Evolutionary conservation across 805 yeast genomes (phyloP), one percentile per base, ranked within the genome.

Genomic region (Candida sakaeoensis): DNA sequence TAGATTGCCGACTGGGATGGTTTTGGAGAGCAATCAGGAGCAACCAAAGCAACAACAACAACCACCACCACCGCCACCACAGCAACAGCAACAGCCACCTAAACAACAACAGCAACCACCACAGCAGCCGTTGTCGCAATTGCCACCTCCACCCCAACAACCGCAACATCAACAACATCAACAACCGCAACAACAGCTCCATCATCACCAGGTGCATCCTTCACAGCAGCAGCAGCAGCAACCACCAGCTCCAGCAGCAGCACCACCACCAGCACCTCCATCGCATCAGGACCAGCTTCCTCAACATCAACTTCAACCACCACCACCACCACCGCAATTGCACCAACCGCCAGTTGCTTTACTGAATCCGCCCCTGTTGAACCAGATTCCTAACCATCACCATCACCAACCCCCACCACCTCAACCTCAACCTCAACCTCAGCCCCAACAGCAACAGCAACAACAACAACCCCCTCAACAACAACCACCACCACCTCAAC

Each of bases 1-100:
- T 47, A 65, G 77, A 56, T 60, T 77, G 55, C 82, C 83, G 24
- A 80, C 73, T 43, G 79, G 79, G 4, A 78, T 81, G 72, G 75
- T 80, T n/a, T 79, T 82, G 55, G 73, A 68, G 49, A 58, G 65
- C 40, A 59, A 64, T 8, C 63, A 60, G 41, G 59, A 50, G 5
- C 61, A 48, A 14, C 63, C 50, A 41, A 49, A 37, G 5, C 54
- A 39, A 31, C 50, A 45, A 10, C 50, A 44, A 5, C 58, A 43
- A 36, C 51, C 30, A 15, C 52, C 36, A 12, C 54, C 38, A 24
- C 51, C 30, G 18, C 52, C 41, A 9, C 40, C 28, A 22, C 49
- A 23, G 6, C 45, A 14, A 16, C 25, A 17, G 15, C 37, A 37
- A 26, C 40, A 34, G 36, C 27, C 15, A 23, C 36, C 38, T 8